Evolutionary conservation across 78 protist species (phyloP).

Genomic region (Monosiga brevicollis): DNA sequence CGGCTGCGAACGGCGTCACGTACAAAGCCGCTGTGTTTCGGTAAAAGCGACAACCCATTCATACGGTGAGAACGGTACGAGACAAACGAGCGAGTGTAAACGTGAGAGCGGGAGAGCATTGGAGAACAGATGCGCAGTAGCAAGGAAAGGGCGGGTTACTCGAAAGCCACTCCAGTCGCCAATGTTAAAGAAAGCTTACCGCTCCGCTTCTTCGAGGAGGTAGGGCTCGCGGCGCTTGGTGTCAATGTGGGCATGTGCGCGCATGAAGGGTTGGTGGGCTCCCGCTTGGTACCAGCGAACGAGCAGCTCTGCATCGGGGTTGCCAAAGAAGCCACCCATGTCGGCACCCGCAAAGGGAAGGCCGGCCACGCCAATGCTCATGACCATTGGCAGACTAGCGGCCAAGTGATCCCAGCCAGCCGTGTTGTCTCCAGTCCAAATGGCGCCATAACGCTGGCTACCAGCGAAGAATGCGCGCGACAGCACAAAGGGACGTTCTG

Average conservation of each 20-base stretch:
- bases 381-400: conserved; percentile 64
- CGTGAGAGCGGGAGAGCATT: too few species aligned
- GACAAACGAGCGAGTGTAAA: too few species aligned
- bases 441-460: conserved; percentile 88
- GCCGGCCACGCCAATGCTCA: conserved; percentile 76
- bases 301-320: conserved; percentile 86
- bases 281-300: conserved; percentile 92
- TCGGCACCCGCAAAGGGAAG: conserved; percentile 80
- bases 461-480: conserved; percentile 95
- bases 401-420: conserved; percentile 88
- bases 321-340: conserved; percentile 94
- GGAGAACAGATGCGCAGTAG: too few species aligned
- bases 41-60: too few species aligned
- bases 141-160: too few species aligned
- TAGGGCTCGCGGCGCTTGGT: conserved; percentile 82
- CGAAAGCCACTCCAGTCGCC: too few species aligned
- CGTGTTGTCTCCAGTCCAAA: conserved; percentile 99
- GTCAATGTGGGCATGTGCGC: conserved; percentile 94
- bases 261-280: conserved; percentile 94
- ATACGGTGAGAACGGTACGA: too few species aligned
- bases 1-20: conserved; percentile 68
- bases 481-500: conserved; percentile 90
- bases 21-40: too few species aligned
- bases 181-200: too few species aligned
- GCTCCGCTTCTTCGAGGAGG: conserved; percentile 72